phyloP scores from a whole-genome alignment of 1,284 basidiomycete species.

The Taiwanofungus camphoratus region DNA sequence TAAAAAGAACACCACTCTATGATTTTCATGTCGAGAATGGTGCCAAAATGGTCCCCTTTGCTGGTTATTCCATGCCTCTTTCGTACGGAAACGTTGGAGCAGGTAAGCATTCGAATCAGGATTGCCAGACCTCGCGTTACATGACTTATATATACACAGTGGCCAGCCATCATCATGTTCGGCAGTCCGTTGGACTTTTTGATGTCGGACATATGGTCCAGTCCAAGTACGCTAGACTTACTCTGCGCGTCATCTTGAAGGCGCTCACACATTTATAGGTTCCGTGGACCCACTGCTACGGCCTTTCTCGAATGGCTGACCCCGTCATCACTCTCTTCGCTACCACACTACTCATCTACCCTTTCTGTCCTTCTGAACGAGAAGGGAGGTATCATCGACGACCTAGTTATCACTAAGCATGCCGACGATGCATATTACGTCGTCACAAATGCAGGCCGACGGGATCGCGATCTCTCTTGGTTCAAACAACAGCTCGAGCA shows the following conservation, averaged over 20 bases:
- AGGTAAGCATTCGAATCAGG: constrained; percentile 40
- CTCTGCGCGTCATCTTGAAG: constrained; percentile 3
- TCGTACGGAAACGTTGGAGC: constrained; percentile 81
- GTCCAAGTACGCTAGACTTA: constrained; percentile 49
- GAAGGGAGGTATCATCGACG: constrained; percentile 92
- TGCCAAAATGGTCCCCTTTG: constrained; percentile 97
- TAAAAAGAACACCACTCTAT: constrained; percentile 75
- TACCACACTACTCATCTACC: constrained; percentile 69
- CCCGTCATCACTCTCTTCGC: constrained; percentile 70
- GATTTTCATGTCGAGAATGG: constrained; percentile 85
- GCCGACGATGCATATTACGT: constrained; percentile 82
- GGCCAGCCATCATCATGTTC: constrained; percentile 88
- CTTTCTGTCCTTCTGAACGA: constrained; percentile 89
- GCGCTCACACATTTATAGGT: constrained; percentile 34
- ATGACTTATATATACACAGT: constrained; percentile 40
- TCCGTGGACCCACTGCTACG: constrained; percentile 68
- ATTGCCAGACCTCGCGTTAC: constrained; percentile 4
- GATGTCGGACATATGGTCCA: constrained; percentile 99
- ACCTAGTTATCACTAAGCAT: constrained; percentile 85
- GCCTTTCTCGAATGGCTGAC: constrained; percentile 84
- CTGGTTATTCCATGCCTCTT: constrained; percentile 94
- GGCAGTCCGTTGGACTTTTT: constrained; percentile 83
- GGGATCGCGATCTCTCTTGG: constrained; percentile 79
- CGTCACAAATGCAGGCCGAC: constrained; percentile 92
- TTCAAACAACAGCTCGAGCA: constrained; percentile 62